Conservation (phyloP, 2,329 filamentous ascomycete genomes). For the Pseudogymnoascus sp. region DNA sequence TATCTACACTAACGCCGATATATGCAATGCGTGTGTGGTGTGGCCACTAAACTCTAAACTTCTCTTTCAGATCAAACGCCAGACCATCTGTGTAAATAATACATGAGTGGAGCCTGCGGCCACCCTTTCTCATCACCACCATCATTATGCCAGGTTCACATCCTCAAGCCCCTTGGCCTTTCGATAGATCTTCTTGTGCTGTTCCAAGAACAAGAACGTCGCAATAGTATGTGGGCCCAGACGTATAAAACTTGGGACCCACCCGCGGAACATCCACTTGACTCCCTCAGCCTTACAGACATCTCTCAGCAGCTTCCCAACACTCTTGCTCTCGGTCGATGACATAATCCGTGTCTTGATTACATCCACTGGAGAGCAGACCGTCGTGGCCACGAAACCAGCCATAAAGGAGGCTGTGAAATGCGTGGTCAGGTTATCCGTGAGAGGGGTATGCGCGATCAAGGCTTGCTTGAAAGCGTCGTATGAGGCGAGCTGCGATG, state of each 20-base stretch:
- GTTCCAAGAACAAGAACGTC: slow-evolving; percentile 78
- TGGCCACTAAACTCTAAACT: background rate
- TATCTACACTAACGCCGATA: background rate
- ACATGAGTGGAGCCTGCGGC: background rate
- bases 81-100: background rate
- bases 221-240: slow-evolving; percentile 73
- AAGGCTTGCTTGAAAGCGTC: slow-evolving; percentile 70
- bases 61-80: background rate
- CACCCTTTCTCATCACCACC: background rate
- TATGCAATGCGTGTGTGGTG: slow-evolving; percentile 6
- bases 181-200: slow-evolving; percentile 72
- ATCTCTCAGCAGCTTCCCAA: slow-evolving; percentile 53
- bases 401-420: slow-evolving; percentile 70
- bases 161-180: slow-evolving; percentile 32
- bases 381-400: slow-evolving; percentile 74
- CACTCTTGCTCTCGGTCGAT: slow-evolving; percentile 42
- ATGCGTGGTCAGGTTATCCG: slow-evolving; percentile 65
- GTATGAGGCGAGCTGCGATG: slow-evolving; percentile 74
- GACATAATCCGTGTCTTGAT: slow-evolving; percentile 87
- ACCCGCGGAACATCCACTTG: slow-evolving; percentile 81
- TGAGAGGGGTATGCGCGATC: slow-evolving; percentile 54
- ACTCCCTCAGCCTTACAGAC: slow-evolving; percentile 64
- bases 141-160: background rate
- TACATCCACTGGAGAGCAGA: slow-evolving; percentile 79
- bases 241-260: slow-evolving; percentile 67